These are phyloP conservation scores for Verbena officinalis DNA, from an alignment of 257 asterid species.

Conservation along the genomic window DNA sequence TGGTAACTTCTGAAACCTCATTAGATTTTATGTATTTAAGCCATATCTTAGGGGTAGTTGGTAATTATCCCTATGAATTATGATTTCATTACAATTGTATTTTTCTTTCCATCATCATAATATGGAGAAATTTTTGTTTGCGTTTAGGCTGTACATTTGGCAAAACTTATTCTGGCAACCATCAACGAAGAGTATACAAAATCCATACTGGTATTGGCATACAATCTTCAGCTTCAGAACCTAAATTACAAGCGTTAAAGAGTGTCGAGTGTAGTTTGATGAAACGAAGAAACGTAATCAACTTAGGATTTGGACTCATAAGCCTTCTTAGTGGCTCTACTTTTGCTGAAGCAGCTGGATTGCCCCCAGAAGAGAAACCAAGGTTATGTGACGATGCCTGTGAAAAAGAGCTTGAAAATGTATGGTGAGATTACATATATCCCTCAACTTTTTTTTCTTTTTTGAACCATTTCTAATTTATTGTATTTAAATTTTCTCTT, in stretches of 20 bases:
- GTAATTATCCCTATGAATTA: too few relatives aligned
- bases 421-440: conserved; percentile 69
- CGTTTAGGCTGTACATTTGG: conserved; percentile 46
- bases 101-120: not conserved
- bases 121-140: not conserved
- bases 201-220: conserved; percentile 19
- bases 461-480: too few relatives aligned
- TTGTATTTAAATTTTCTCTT: too few relatives aligned
- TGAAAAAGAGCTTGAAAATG: conserved; percentile 92
- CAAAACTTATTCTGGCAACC: conserved; percentile 28
- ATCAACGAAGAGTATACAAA: conserved; percentile 28
- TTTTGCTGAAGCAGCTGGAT: conserved; percentile 73
- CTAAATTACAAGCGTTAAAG: conserved; percentile 25
- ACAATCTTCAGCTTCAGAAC: conserved; percentile 32
- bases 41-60: too few relatives aligned
- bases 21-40: too few relatives aligned
- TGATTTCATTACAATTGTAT: not conserved
- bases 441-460: conserved; percentile 35
- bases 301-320: conserved; percentile 39
- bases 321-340: conserved; percentile 42
- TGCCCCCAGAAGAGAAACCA: conserved; percentile 94
- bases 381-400: conserved; percentile 78
- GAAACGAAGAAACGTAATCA: conserved; percentile 54
- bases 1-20: too few relatives aligned
- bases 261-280: conserved; percentile 27